Conservation (phyloP, 2,329 filamentous ascomycete species). For the Penicillium sp. region DNA sequence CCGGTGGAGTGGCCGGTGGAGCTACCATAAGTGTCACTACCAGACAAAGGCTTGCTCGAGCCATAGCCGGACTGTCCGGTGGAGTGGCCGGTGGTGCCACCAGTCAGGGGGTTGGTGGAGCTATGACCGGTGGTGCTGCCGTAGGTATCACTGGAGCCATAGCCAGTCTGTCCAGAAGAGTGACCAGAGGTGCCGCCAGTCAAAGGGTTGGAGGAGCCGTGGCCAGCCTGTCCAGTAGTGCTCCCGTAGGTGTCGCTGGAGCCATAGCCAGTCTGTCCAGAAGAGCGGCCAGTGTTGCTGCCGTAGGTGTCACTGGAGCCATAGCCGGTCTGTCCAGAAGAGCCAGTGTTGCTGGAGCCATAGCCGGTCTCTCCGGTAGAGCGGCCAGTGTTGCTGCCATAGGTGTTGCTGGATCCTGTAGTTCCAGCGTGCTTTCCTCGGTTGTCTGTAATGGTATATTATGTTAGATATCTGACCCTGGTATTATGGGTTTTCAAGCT, state of each 20-base stretch:
- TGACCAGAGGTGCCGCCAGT: background rate
- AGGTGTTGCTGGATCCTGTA: background rate
- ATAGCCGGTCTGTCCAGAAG: background rate
- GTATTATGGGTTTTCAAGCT: too few relatives aligned
- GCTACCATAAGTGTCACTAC: slow-evolving; percentile 2
- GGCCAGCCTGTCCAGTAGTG: background rate
- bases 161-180: background rate
- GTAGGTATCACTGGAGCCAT: background rate
- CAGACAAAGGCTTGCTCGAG: slow-evolving; percentile 3
- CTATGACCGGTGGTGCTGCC: background rate
- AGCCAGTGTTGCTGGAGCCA: background rate
- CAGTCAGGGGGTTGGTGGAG: background rate
- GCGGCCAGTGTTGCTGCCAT: background rate
- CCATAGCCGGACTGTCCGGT: background rate
- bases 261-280: background rate
- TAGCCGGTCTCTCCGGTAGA: background rate
- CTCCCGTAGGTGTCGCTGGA: background rate
- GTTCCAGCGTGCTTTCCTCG: background rate
- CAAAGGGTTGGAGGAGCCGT: background rate
- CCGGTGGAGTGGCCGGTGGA: background rate
- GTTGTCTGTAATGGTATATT: background rate
- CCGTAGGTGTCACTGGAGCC: background rate
- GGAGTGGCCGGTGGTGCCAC: background rate
- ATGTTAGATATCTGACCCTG: background rate
- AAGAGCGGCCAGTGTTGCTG: background rate